phyloP scores from a whole-genome alignment of 441 rosid genomes.

The Pelargonium myrrhifolium region DNA sequence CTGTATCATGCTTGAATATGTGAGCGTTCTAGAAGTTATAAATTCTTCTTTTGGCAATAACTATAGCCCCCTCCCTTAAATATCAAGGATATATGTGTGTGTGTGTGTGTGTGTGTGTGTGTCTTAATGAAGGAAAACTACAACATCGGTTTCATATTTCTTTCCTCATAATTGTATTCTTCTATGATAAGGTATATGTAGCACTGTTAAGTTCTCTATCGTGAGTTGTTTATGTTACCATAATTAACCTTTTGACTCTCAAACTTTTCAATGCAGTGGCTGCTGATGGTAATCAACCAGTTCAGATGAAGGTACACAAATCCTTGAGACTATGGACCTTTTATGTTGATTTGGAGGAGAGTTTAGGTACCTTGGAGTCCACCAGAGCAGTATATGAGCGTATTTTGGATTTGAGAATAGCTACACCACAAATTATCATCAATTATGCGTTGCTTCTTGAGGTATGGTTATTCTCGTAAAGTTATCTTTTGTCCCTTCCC shows the following conservation, averaged over 20 bases:
- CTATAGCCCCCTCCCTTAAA: no score
- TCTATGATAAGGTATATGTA: not conserved
- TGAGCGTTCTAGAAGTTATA: no score
- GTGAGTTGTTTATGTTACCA: constrained; percentile 5
- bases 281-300: constrained; percentile 87
- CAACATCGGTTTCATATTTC: not conserved
- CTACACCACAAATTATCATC: constrained; percentile 86
- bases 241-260: constrained; percentile 5
- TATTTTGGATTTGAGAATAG: constrained; percentile 80
- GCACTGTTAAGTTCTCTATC: constrained; percentile 2
- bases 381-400: constrained; percentile 90
- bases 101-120: no score
- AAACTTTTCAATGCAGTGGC: constrained; percentile 41
- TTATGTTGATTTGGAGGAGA: constrained; percentile 91
- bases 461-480: constrained; percentile 25
- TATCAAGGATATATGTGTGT: no score
- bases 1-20: no score
- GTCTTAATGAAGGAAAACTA: not conserved
- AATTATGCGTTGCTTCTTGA: constrained; percentile 76
- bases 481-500: not conserved
- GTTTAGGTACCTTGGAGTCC: constrained; percentile 77
- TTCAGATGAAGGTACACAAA: constrained; percentile 83
- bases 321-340: constrained; percentile 92
- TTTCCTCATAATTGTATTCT: no score
- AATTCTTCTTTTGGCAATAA: no score